Base-by-base conservation (phyloP, 2,329 filamentous ascomycete genomes). In the Rachicladosporium sp. region DNA sequence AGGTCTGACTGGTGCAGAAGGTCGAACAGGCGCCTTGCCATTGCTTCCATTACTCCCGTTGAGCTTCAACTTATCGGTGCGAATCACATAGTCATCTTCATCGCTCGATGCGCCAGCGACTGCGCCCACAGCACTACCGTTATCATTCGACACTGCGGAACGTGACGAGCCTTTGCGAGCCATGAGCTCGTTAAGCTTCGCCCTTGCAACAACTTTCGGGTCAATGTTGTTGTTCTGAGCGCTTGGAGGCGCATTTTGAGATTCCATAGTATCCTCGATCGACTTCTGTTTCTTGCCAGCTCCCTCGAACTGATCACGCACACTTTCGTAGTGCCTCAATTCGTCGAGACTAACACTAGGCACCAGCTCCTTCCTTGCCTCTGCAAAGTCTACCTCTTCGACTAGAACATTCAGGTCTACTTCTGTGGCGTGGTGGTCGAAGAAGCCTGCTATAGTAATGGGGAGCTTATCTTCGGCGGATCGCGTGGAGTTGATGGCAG, bases 281-380 rank as follows among this genome's bases (percentile, higher is more conserved):
- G 11, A 12, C 21, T 63, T 58, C 41, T 65, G 61, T 45, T 67
- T 64, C 45, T 66, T 63, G 36, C 68, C 55, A 30, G 59, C 63
- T 6, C 80, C 80, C 56, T 98, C 91, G 55, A 98, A 98, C 11
- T 77, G 74, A 11, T 73, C 76, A 31, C 91, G 71, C 4, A 98
- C 89, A 1, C 74, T 68, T 56, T 94, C 84, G 52, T 96, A 98
- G 57, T 98, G 91, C 35, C 81, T 74, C 31, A 98, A 66, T 64
- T 98, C 91, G 46, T 93, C 89, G 8, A 82, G 79, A 55, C 86
- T 94, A 37, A 98, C 91, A 64, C 81, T 88, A n/a, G 88, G 88
- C n/a, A 96, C 80, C 31, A 98, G 71, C 63, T 96, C 91, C 32
- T 68, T 67, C 53, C 89, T 78, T 1, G 91, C 91, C 19, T 75